Conservation (phyloP, 75 land plant genomes). For the Adiantum capillusveneris region DNA sequence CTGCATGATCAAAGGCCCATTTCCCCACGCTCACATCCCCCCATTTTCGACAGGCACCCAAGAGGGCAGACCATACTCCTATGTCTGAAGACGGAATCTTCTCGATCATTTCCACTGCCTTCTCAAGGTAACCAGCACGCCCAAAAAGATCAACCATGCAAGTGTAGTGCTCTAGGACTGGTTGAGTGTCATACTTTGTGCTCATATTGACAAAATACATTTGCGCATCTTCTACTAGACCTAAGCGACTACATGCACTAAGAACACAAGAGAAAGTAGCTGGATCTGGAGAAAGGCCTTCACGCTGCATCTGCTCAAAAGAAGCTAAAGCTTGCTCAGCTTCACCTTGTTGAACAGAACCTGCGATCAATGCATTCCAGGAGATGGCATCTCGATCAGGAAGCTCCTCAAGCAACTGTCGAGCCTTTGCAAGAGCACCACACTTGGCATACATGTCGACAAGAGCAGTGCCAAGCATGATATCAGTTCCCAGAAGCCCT, state of each 20-base stretch:
- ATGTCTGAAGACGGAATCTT: constrained; percentile 13
- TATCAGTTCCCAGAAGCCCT: not conserved
- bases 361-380: constrained; percentile 31
- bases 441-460: constrained; percentile 31
- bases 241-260: constrained; percentile 7
- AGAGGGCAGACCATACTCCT: no score
- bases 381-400: constrained; percentile 13
- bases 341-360: constrained; percentile 6
- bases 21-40: constrained; percentile 39
- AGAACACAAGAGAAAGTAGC: constrained; percentile 7
- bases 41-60: not conserved
- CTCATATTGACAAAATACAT: constrained; percentile 4
- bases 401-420: constrained; percentile 18
- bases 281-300: constrained; percentile 5
- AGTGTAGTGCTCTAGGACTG: constrained; percentile 28
- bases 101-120: constrained; percentile 30
- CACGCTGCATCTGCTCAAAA: not conserved
- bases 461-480: constrained; percentile 25
- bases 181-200: constrained; percentile 2
- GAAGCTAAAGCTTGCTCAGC: no score
- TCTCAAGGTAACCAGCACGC: constrained; percentile 34
- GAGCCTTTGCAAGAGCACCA: constrained; percentile 12
- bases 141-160: constrained; percentile 49
- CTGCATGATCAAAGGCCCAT: constrained; percentile 47
- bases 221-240: constrained; percentile 7